Evolutionary conservation across 208 protist genomes (phyloP).

Genomic region (Acanthamoeba quina): DNA sequence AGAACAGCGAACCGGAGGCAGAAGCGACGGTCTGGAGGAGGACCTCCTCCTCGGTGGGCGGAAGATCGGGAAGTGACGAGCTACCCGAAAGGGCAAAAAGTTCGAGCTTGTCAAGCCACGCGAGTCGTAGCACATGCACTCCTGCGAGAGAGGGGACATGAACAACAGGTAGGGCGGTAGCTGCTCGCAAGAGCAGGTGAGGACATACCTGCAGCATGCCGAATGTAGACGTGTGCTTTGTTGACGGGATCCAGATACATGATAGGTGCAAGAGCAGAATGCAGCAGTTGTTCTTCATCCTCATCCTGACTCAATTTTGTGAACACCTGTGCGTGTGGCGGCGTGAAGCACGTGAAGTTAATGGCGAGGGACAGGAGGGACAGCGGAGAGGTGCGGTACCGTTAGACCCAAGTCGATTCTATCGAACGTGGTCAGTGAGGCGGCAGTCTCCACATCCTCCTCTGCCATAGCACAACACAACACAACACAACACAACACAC

Average conservation of each 20-base stretch:
- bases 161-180: no score
- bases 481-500: no score
- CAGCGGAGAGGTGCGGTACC: background rate
- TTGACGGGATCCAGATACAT: slow-evolving; percentile 51
- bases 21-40: slow-evolving; percentile 36
- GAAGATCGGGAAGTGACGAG: slow-evolving; percentile 31
- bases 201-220: slow-evolving; percentile 19
- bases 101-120: slow-evolving; percentile 46
- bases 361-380: background rate
- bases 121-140: background rate
- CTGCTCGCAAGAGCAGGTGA: background rate
- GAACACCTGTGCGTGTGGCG: background rate
- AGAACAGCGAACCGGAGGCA: background rate
- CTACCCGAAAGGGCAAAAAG: background rate
- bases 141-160: background rate
- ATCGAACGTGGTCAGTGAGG: background rate
- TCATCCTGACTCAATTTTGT: background rate
- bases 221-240: slow-evolving; percentile 45
- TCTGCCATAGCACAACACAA: background rate
- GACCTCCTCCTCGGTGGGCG: slow-evolving; percentile 15
- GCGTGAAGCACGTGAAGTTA: background rate
- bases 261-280: background rate
- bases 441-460: background rate
- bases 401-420: background rate
- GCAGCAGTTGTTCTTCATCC: background rate